phyloP scores from a whole-genome alignment of 805 yeast species.

The Wickerhamomyces sydowiorum region DNA sequence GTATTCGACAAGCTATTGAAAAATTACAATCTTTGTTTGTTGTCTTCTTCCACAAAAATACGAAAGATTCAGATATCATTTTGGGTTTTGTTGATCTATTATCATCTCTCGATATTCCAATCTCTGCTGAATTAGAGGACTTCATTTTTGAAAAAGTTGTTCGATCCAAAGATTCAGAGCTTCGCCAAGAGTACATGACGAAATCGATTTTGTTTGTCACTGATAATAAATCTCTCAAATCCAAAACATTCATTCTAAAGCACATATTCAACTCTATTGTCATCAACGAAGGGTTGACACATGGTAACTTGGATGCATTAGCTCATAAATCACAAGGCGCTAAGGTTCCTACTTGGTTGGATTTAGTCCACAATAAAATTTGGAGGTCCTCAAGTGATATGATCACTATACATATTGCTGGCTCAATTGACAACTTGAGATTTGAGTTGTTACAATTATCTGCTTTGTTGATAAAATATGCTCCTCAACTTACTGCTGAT shows the following conservation, averaged over 20 bases:
- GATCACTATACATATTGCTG: conserved; percentile 50
- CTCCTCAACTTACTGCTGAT: conserved; percentile 52
- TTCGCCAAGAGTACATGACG: conserved; percentile 45
- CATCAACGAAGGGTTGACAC: conserved; percentile 49
- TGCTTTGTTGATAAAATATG: conserved; percentile 64
- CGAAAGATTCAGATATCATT: conserved; percentile 31
- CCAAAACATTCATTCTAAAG: conserved; percentile 58
- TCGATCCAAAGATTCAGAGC: conserved; percentile 36
- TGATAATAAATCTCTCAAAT: conserved; percentile 38
- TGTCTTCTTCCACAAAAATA: conserved; percentile 26
- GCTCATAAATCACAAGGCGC: conserved; percentile 27
- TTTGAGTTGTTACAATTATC: conserved; percentile 79
- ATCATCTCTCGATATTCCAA: conserved; percentile 39
- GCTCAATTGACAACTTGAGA: conserved; percentile 67
- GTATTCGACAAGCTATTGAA: conserved; percentile 62
- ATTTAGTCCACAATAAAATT: conserved; percentile 50
- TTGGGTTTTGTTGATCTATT: conserved; percentile 38
- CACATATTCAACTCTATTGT: conserved; percentile 62
- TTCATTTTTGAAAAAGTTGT: conserved; percentile 55
- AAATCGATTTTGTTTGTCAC: conserved; percentile 46
- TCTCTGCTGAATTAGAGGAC: conserved; percentile 44
- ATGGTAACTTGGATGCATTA: conserved; percentile 42
- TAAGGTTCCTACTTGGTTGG: conserved; percentile 54
- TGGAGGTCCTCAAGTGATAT: conserved; percentile 66
- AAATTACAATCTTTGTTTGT: conserved; percentile 51